phyloP scores from a whole-genome alignment of 495 filamentous ascomycete genomes.

The Podospora comata region DNA sequence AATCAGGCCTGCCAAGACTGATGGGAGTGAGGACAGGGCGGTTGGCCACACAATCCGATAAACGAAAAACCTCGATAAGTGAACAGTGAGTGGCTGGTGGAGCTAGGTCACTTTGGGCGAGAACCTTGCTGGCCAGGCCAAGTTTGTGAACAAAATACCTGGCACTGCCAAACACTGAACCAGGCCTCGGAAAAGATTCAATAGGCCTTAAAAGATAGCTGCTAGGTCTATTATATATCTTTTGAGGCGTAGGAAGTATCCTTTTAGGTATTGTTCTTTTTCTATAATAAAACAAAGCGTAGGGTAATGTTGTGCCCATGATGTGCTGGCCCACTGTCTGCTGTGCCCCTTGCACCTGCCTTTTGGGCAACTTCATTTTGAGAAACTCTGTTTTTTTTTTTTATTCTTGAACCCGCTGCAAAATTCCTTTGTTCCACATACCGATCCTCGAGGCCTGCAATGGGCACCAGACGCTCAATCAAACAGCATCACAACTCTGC shows the following conservation, averaged over 20 bases:
- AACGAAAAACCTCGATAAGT: background rate
- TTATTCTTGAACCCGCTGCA: background rate
- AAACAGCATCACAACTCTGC: background rate
- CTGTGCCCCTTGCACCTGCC: no score
- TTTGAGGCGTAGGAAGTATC: no score
- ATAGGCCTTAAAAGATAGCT: no score
- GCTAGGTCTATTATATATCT: no score
- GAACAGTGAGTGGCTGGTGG: constrained; percentile 2
- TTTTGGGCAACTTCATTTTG: background rate
- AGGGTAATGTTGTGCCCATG: no score
- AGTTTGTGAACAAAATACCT: no score
- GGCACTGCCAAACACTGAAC: no score
- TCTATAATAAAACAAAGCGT: no score
- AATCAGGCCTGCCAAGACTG: background rate
- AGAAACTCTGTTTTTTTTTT: background rate
- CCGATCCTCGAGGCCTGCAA: background rate
- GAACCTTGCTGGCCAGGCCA: constrained; percentile 9
- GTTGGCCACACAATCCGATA: background rate
- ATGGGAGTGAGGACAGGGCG: background rate
- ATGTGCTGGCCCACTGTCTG: no score
- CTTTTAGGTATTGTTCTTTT: no score
- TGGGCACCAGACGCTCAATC: background rate
- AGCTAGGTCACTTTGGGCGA: background rate
- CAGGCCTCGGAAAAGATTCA: no score
- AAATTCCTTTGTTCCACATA: background rate